Conservation (phyloP, 768 basidiomycete genomes). For the Agrocybe pediades region DNA sequence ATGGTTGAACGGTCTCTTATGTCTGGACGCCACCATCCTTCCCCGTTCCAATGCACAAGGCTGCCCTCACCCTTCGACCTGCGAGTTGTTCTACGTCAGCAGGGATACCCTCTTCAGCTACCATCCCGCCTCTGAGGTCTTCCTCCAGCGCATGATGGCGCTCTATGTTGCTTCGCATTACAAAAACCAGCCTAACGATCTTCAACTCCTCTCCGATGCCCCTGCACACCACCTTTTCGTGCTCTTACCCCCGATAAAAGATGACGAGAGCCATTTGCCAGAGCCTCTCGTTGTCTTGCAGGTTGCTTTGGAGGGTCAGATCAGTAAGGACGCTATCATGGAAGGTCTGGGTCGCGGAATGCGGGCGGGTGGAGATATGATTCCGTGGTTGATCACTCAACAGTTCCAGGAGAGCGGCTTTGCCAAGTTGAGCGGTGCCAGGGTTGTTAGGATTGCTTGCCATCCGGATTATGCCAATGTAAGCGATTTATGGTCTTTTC, state of each 20-base stretch:
- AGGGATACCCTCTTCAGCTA: slow-evolving; percentile 96
- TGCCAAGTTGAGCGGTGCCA: slow-evolving; percentile 85
- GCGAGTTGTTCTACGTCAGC: slow-evolving; percentile 94
- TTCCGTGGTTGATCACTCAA: slow-evolving; percentile 94
- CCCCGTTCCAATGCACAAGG: slow-evolving; percentile 55
- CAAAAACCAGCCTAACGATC: slow-evolving; percentile 98
- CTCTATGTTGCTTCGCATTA: slow-evolving; percentile 98
- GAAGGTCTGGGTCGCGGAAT: slow-evolving; percentile 84
- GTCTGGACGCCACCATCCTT: slow-evolving; percentile 80
- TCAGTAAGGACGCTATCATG: slow-evolving; percentile 82
- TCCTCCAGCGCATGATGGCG: slow-evolving; percentile 98
- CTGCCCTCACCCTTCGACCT: slow-evolving; percentile 92
- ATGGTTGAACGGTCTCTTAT: slow-evolving; percentile 91
- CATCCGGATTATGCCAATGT: slow-evolving; percentile 95
- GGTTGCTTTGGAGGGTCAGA: slow-evolving; percentile 93
- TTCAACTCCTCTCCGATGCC: slow-evolving; percentile 96
- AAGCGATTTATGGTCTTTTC: slow-evolving; percentile 21
- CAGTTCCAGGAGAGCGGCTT: slow-evolving; percentile 97
- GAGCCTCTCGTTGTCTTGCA: slow-evolving; percentile 96
- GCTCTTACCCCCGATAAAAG: slow-evolving; percentile 87
- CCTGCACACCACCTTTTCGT: slow-evolving; percentile 98
- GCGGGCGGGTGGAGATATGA: slow-evolving; percentile 92
- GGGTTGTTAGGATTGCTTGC: slow-evolving; percentile 91
- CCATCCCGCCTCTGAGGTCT: slow-evolving; percentile 96
- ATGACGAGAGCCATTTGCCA: slow-evolving; percentile 88